Base-by-base conservation (phyloP, 192 early-diverging fungal genomes). In the Backusella mclennaniae region DNA sequence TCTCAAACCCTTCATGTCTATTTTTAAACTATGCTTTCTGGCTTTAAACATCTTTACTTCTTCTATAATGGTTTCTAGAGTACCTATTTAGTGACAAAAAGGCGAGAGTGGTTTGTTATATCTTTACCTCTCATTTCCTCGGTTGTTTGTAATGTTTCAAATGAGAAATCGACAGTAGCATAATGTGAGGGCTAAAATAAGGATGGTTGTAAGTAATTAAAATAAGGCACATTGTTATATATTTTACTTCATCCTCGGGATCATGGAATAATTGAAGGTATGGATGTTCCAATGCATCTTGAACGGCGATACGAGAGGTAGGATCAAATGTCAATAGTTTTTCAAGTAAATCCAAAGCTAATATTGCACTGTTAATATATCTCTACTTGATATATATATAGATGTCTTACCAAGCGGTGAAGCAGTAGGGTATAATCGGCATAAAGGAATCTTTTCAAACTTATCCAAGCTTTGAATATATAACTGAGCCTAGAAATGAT, bases 291-390 rank as follows among this genome's bases (percentile, higher is more conserved):
- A 99, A 87, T 33, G 96, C 96, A 73, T 97, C 90, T 78, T 95
- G 92, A 59, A 96, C 95, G 0, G 93, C 94, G 73, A 98, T 95
- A 39, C 98, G 90, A 69, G 91, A 91, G 41, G 85, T 80, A 21
- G 98, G 97, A 79, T 93, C 93, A 66, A 98, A 98, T 41, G 90
- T 88, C 38, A 99, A 90, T 70, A 99, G 88, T 75, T 90, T 90
- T 74, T 95, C 93, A 78, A 99, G 87, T 44, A 99, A 82, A 77
- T 97, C 94, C 38, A 63, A 35, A 68, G 23, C 66, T 6, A 39
- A 21, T 23, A 35, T 59, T 23, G 23, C 26, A 36, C 17, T 67
- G n/a, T 71, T 33, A 8, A 67, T 26, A 68, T 67, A 66, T 73
- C 3, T 72, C 26, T 36, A 17, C 23, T 7, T 77, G 66, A 63